Base-by-base conservation (phyloP, 106 monocot species). In the Chionographis japonica region DNA sequence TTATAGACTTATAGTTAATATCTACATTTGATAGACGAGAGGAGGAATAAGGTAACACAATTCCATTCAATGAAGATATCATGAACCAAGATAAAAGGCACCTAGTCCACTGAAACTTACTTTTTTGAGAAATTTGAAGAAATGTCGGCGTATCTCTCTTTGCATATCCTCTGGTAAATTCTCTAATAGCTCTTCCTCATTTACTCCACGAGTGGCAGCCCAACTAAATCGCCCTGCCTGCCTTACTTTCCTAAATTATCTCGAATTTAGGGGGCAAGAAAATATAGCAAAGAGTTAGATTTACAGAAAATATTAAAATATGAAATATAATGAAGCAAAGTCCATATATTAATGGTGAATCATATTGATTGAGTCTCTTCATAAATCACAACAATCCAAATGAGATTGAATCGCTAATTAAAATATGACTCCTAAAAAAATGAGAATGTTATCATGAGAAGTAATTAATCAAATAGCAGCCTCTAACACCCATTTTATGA, bases 181-280 rank as follows among this genome's bases (percentile, higher is more conserved):
- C 72, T 80, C 59, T 10, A 84, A 52, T 40, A 84, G 76, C 16
- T 73, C 64, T 53, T 80, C 80, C 40, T 80, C 79, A 69, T 84
- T 79, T 40, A 74, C 69, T 42, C 84, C 84, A 62, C 84, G 71
- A 64, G 84, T 79, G n/a, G 84, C 70, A 63, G 64, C 71, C 84
- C 84, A 84, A 60, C 49, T 69, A 64, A 84, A 84, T 59, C 79
- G n/a, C 60, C 76, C 84, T 63, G 79, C 71, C 60, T 72, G 71
- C 54, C 75, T 75, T 16, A 84, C 84, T 68, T 72, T 65, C 37
- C 84, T 84, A 56, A 40, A 79, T 68, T 6, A 19, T 58, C 6
- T 54, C 14, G 0, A 14, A 41, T 6, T 19, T 4, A 8, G 59
- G 3, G 7, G 11, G 8, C 17, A 35, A 59, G 18, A 59, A 59